Evolutionary conservation across 495 filamentous ascomycete species (phyloP), one percentile per base, ranked within the genome.

Genomic region (Penicillium lividum): DNA sequence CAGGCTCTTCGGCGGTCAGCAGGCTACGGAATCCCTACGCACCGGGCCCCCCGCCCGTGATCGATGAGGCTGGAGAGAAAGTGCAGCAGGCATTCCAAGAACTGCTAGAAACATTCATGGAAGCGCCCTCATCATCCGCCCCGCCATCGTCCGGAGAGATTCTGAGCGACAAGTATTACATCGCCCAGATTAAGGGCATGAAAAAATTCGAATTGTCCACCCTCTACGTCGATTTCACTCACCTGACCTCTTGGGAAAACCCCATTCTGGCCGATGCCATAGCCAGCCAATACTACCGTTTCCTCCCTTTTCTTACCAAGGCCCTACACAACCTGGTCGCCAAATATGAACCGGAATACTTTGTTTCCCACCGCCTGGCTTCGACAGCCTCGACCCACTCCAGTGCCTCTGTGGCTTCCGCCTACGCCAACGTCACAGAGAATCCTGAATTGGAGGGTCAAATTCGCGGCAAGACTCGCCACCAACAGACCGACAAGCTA

Each of bases 401-500:
- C 16, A 85, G 77, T 31, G 76, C 87, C 0, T 92, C 92, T 2
- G 79, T 87, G 44, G 81, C 82, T 16, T 89, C 84, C 53, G 88
- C 84, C 60, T 82, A 83, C 48, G 77, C 77, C 45, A 89, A 81
- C 68, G 85, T 91, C 55, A 82, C 82, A 5, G 89, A 92, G 29
- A 71, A 73, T 45, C 68, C 68, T 0, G 69, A 76, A 22, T 46
- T 76, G 53, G 72, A 72, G 16, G 61, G 62, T 34, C 57, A 64
- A 13, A 71, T 74, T 15, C 71, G 68, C 25, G 64, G 72, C 47
- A 91, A 90, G 77, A 94, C 89, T 25, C 84, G 84, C n/a, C 91
- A 96, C 70, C 94, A 96, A 68, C 91, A 96, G 73, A 97, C 95
- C 6, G 94, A 99, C 72, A 97, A 96, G 73, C 75, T 98, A 15